phyloP scores from a whole-genome alignment of 331 rosid genomes.

The Telfairia occidentalis region DNA sequence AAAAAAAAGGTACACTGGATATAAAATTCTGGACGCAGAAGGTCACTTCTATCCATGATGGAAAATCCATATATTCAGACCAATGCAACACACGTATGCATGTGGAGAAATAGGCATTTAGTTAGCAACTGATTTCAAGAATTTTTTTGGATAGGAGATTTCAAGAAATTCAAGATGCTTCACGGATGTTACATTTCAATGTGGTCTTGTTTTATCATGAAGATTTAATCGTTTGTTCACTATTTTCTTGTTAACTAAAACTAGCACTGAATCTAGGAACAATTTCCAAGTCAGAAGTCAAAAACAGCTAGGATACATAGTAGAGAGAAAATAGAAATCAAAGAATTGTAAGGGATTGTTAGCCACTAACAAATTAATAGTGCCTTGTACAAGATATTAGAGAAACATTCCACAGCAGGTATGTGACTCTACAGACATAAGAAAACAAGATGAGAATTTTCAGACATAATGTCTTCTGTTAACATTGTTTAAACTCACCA shows the following conservation, averaged over 20 bases:
- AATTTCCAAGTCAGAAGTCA: not conserved
- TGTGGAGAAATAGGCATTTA: not conserved
- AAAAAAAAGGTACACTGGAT: not conserved
- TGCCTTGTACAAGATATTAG: not conserved
- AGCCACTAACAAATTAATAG: not conserved
- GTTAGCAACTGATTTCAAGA: not conserved
- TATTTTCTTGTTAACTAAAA: too few species aligned
- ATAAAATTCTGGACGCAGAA: too few species aligned
- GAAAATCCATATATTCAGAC: too few species aligned
- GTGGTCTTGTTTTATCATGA: too few species aligned
- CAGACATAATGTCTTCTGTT: not conserved
- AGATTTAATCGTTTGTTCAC: too few species aligned
- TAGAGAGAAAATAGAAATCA: too few species aligned
- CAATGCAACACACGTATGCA: not conserved
- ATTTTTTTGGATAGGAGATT: too few species aligned
- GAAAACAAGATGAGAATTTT: not conserved
- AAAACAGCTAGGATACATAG: too few species aligned
- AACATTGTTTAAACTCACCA: slow-evolving; percentile 37
- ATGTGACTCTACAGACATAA: not conserved
- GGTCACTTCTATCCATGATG: not conserved
- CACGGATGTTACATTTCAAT: not conserved
- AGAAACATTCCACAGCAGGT: not conserved
- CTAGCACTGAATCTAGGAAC: not conserved
- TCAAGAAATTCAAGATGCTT: too few species aligned
- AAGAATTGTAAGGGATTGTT: too few species aligned